Base-by-base conservation (phyloP, 2,329 filamentous ascomycete species). In the Tolypocladium sp. region DNA sequence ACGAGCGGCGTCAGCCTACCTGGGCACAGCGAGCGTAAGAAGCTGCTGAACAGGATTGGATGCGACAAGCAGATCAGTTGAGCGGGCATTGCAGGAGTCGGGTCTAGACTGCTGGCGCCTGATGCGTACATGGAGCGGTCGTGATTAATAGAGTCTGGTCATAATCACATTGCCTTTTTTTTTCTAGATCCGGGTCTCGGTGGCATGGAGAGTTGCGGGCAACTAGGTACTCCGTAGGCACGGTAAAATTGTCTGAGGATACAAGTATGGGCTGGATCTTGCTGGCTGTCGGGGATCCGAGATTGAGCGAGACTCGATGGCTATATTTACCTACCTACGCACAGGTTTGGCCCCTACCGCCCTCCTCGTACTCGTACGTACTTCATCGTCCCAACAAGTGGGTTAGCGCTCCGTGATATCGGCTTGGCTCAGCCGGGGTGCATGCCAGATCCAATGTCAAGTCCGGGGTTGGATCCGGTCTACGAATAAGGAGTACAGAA, bases 1-100 rank as follows among this genome's bases (percentile, higher is more conserved):
- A 75, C 82, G 57, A 80, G 80, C 9, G 80, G 81, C 51, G 82
- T 89, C 67, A 88, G 85, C 67, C 79, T 90, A 57, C 82, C 84
- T n/a, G 83, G 87, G 25, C 85, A 88, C 71, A 87, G 85, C 64
- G 87, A 90, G 71, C 82, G 87, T 67, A 93, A 92, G 77, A 90
- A 92, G 72, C 77, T 93, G 65, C 79, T 93, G 59, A 89, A 89
- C 55, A 80, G 90, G 59, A 92, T 93, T 68, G 90, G 90, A 57
- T 93, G 90, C 71, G 88, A 91, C 71, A 91, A 90, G 78, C 87
- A 84, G 37, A 61, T 59, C 13, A 33, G 46, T 51, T 51, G 27
- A 51, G 27, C 46, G 46, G 25, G 17, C 27, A 33, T 33, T 51
- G 46, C 25, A 33, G 46, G 46, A 51, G 46, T 33, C 27, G 46